Percentiles rank a stretch among this genome's conserved stretches.
Evolutionary conservation across 129 eudicot species (phyloP).

Genomic region (Calendula officinalis): DNA sequence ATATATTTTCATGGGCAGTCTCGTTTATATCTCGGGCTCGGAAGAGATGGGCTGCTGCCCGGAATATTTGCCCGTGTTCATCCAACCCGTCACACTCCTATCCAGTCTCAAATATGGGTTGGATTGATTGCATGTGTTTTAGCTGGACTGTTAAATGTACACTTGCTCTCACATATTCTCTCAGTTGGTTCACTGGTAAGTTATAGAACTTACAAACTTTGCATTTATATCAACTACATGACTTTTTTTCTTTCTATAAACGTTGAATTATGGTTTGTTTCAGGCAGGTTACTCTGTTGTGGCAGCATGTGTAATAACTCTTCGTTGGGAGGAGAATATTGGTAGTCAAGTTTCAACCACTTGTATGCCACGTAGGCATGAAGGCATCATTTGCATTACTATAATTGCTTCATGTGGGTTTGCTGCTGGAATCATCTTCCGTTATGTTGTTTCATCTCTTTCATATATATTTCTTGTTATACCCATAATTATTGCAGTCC

Average conservation of each 20-base stretch:
- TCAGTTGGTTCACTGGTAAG: conserved; percentile 94
- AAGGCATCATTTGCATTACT: conserved; percentile 68
- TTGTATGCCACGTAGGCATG: conserved; percentile 49
- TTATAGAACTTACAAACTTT: not conserved
- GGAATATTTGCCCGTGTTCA: conserved; percentile 75
- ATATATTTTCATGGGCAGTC: conserved; percentile 53
- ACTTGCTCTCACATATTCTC: conserved; percentile 90
- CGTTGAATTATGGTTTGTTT: conserved; percentile 23
- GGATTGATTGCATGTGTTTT: conserved; percentile 76
- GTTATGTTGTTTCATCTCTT: conserved; percentile 53
- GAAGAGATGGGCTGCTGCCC: conserved; percentile 95
- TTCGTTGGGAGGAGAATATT: conserved; percentile 66
- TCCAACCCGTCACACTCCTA: conserved; percentile 81
- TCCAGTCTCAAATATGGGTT: conserved; percentile 96
- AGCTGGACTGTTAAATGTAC: conserved; percentile 81
- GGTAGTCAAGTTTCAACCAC: conserved; percentile 33
- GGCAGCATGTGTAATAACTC: conserved; percentile 86
- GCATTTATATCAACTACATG: not conserved
- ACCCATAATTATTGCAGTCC: conserved; percentile 45
- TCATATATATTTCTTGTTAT: conserved; percentile 37
- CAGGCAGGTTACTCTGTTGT: conserved; percentile 99
- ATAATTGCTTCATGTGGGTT: conserved; percentile 72
- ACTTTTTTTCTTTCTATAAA: not conserved
- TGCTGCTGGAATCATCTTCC: conserved; percentile 68
- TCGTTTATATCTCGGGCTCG: conserved; percentile 91